phyloP scores from a whole-genome alignment of 129 eudicot genomes.

The Chrysanthemum makinoi region DNA sequence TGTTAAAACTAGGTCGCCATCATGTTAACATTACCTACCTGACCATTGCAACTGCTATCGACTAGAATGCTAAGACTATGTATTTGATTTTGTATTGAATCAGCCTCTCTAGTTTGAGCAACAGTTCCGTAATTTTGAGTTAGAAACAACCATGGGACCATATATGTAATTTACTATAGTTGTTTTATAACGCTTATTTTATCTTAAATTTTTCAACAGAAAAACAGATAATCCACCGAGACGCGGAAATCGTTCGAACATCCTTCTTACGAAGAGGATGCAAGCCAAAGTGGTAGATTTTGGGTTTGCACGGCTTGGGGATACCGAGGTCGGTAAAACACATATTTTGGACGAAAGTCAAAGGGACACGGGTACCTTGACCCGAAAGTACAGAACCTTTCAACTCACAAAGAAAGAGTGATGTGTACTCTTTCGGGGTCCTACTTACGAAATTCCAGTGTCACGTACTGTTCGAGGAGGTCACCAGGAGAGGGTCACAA shows the following conservation, averaged over 20 bases:
- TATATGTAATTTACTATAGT: no score
- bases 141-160: no score
- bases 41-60: no score
- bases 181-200: background rate
- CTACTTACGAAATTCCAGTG: constrained; percentile 82
- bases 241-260: constrained; percentile 96
- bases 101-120: no score
- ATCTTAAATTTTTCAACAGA: constrained; percentile 40
- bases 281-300: no score
- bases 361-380: constrained; percentile 98
- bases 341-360: constrained; percentile 77
- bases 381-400: constrained; percentile 85
- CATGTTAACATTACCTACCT: no score
- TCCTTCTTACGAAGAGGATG: constrained; percentile 77
- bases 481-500: no score
- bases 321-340: constrained; percentile 51
- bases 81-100: no score
- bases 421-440: constrained; percentile 91
- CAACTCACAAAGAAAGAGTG: constrained; percentile 87
- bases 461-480: constrained; percentile 71
- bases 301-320: constrained; percentile 84
- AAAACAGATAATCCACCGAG: constrained; percentile 90
- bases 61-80: no score
- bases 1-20: no score
- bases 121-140: no score